Conservation (phyloP, 495 filamentous ascomycete genomes). For the Neurospora sp. region DNA sequence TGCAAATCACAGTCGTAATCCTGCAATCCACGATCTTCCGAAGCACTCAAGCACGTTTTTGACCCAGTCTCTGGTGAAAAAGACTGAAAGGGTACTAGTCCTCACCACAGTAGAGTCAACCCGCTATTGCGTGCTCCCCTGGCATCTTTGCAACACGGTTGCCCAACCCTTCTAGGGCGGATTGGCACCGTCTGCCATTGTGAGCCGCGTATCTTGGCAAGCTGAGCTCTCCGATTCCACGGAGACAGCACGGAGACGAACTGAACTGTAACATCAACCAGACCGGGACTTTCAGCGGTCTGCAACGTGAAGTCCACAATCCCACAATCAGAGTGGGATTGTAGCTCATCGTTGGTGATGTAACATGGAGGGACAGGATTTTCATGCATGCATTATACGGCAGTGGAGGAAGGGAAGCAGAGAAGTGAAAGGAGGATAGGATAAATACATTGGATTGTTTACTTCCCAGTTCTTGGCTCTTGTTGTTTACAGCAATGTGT, state of each 20-base stretch:
- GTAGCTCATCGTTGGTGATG: not conserved
- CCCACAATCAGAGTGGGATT: not conserved
- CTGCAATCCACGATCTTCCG: not conserved
- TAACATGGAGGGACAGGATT: not conserved
- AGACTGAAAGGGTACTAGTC: not conserved
- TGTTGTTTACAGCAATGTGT: not conserved
- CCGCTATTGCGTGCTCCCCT: not conserved
- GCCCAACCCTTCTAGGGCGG: not conserved
- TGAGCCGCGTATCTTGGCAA: not conserved
- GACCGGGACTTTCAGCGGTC: not conserved
- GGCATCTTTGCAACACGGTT: not conserved
- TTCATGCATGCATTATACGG: not conserved
- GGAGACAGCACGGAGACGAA: not conserved
- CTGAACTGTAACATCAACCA: not conserved
- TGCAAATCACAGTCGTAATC: not conserved
- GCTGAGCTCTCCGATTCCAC: not conserved
- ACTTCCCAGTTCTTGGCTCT: not conserved
- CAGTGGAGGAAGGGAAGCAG: not conserved
- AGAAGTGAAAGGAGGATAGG: not conserved
- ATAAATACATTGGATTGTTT: not conserved
- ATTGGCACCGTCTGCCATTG: not conserved
- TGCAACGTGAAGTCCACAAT: not conserved
- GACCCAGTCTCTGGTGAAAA: not conserved
- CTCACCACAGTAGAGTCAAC: not conserved
- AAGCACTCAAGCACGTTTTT: not conserved